Conservation (phyloP, 139 green algal genomes). For the Micractinium sp. region DNA sequence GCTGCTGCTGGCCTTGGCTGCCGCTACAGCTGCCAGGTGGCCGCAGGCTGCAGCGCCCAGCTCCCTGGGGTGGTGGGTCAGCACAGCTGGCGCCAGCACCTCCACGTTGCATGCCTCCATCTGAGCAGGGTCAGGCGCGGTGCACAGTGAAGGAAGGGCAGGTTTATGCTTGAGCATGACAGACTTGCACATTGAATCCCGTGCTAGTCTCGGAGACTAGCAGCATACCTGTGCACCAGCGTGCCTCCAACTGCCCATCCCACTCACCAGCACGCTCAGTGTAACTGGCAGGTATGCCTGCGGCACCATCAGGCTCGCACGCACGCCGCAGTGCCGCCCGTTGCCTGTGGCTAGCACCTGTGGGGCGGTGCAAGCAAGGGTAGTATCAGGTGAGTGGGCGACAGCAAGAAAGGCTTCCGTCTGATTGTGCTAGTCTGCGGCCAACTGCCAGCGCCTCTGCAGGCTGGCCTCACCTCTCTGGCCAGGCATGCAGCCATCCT, state of each 20-base stretch:
- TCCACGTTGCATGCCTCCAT: conserved; percentile 23
- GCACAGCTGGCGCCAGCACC: conserved; percentile 1
- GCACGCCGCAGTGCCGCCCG: neutral
- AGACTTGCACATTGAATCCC: neutral
- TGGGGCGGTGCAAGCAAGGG: neutral
- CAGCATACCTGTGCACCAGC: neutral
- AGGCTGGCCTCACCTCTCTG: too few relatives aligned
- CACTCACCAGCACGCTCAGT: neutral
- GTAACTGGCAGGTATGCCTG: neutral
- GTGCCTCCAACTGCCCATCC: neutral
- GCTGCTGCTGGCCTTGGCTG: neutral
- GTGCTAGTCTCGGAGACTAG: neutral
- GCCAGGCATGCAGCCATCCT: too few relatives aligned
- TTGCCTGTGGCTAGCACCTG: conserved; percentile 8
- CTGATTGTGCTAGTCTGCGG: too few relatives aligned
- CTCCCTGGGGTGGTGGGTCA: neutral
- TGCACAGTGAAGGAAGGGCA: neutral
- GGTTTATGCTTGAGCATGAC: too few relatives aligned
- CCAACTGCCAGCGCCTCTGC: too few relatives aligned
- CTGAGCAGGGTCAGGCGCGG: neutral
- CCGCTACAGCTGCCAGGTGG: conserved; percentile 9
- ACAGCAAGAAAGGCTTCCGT: too few relatives aligned
- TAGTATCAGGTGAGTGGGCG: too few relatives aligned
- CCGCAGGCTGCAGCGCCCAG: neutral
- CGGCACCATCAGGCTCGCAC: neutral